phyloP scores from a whole-genome alignment of 768 basidiomycete genomes.

The Boletellus sp. region DNA sequence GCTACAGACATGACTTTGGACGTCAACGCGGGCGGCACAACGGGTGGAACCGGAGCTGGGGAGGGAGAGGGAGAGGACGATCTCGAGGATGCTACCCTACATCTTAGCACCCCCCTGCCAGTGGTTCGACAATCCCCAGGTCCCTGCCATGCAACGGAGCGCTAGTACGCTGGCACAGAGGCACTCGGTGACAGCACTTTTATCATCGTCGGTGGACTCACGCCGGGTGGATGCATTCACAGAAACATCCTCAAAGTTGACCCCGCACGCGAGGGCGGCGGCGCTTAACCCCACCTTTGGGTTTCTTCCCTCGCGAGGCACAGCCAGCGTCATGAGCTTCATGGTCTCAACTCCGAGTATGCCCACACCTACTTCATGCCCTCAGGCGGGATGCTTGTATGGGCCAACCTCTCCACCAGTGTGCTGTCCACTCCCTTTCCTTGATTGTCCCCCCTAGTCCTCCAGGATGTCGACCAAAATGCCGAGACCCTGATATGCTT shows the following conservation, averaged over 20 bases:
- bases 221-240: conserved; percentile 73
- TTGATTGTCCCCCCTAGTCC: conserved; percentile 24
- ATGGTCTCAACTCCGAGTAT: conserved; percentile 74
- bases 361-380: conserved; percentile 70
- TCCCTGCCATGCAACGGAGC: conserved; percentile 59
- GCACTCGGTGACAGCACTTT: conserved; percentile 70
- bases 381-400: conserved; percentile 72
- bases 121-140: conserved; percentile 66
- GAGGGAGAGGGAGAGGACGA: conserved; percentile 36
- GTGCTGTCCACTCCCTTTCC: conserved; percentile 24
- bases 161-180: conserved; percentile 77
- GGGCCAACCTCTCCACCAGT: conserved; percentile 75
- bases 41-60: not conserved
- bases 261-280: conserved; percentile 56
- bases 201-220: conserved; percentile 75
- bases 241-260: conserved; percentile 63
- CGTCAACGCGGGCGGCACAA: conserved; percentile 39
- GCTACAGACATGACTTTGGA: conserved; percentile 40
- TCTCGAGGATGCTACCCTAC: conserved; percentile 42
- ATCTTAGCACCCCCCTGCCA: conserved; percentile 52
- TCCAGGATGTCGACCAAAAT: conserved; percentile 54
- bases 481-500: conserved; percentile 68
- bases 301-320: conserved; percentile 65
- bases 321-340: conserved; percentile 55
- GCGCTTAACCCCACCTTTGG: conserved; percentile 77